Evolutionary conservation across 73 alveolate genomes (phyloP).

Genomic region (Tetrahymena thermophila): DNA sequence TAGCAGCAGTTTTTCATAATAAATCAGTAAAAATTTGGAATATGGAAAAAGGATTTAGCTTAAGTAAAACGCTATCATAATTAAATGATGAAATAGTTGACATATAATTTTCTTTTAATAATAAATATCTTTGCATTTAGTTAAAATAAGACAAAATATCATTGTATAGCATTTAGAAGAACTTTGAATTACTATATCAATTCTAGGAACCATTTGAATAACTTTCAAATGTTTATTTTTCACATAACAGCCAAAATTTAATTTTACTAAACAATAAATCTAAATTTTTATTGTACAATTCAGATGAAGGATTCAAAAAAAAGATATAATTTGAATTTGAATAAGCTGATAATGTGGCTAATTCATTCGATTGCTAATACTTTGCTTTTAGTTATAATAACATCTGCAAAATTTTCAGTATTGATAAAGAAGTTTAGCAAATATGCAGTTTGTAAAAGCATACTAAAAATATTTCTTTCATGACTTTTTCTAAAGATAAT

Average conservation of each 20-base stretch:
- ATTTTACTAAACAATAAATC: not conserved
- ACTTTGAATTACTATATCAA: not conserved
- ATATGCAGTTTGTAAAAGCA: not conserved
- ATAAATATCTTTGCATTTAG: not conserved
- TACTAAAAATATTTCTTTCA: not conserved
- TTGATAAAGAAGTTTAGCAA: not conserved
- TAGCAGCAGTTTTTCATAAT: not conserved
- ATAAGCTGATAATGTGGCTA: not conserved
- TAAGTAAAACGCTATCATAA: not conserved
- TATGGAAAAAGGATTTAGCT: not conserved
- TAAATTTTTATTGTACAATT: not conserved
- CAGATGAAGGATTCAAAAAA: not conserved
- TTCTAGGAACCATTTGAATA: not conserved
- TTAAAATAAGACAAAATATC: not conserved
- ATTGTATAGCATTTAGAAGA: not conserved
- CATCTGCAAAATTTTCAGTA: not conserved
- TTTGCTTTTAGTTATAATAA: not conserved
- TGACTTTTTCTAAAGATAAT: not conserved
- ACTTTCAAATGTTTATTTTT: not conserved
- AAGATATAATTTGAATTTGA: not conserved
- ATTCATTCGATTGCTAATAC: not conserved
- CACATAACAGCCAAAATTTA: not conserved
- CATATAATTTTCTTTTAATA: not conserved
- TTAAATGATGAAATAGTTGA: not conserved
- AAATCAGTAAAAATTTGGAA: not conserved